Evolutionary conservation across 768 basidiomycete species (phyloP).

Genomic region (Paxillus rubicundulus): DNA sequence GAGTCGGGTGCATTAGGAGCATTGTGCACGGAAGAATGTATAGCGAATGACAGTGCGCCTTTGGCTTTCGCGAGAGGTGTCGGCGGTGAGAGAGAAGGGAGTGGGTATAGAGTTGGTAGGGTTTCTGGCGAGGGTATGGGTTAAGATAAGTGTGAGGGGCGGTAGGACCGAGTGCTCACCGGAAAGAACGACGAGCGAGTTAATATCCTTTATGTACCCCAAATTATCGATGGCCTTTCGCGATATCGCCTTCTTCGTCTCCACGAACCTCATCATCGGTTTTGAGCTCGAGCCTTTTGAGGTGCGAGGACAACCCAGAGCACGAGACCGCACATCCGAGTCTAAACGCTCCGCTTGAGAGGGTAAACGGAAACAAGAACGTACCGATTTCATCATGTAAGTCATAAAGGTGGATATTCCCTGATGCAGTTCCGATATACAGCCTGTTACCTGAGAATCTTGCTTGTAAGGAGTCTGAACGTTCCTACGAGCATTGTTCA

Average conservation of each 20-base stretch:
- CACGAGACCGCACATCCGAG: not conserved
- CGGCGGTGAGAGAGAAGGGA: conserved; percentile 69
- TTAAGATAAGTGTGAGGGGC: not conserved
- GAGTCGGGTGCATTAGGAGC: conserved; percentile 16
- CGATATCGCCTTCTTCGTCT: conserved; percentile 64
- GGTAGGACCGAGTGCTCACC: conserved; percentile 45
- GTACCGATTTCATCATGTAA: conserved; percentile 40
- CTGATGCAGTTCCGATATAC: conserved; percentile 60
- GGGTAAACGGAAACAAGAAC: conserved; percentile 15
- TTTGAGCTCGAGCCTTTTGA: not conserved
- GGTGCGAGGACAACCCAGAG: not conserved
- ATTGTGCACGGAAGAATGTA: conserved; percentile 61
- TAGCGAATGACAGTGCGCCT: conserved; percentile 78
- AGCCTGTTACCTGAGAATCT: conserved; percentile 47
- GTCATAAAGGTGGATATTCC: conserved; percentile 53
- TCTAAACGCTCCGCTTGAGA: conserved; percentile 14
- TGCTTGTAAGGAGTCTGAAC: not conserved
- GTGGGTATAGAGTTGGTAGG: conserved; percentile 68
- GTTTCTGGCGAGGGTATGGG: conserved; percentile 49
- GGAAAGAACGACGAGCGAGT: conserved; percentile 79
- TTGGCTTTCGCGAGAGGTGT: conserved; percentile 75
- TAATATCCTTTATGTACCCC: conserved; percentile 80
- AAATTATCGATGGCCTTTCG: conserved; percentile 83
- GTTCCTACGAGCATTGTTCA: not conserved
- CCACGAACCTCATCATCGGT: conserved; percentile 40